Percentiles rank a stretch among this genome's conserved stretches.
These are phyloP conservation scores for Amanita exitialis DNA, from an alignment of 768 basidiomycete species.

Conservation along the genomic window DNA sequence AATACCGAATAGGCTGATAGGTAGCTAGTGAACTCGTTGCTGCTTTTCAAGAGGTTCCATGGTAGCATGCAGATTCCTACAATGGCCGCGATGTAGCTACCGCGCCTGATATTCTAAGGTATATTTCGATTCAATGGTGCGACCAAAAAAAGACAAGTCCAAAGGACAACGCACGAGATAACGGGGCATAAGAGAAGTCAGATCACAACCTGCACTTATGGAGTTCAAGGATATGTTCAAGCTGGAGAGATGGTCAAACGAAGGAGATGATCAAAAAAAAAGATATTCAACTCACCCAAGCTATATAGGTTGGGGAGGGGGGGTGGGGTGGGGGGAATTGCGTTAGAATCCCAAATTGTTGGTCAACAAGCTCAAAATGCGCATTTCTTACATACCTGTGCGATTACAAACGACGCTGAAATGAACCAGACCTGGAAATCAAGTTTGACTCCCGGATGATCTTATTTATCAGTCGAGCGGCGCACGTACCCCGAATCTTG, in stretches of 20 bases:
- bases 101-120: constrained; percentile 69
- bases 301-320: too few species aligned
- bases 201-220: constrained; percentile 73
- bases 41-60: constrained; percentile 67
- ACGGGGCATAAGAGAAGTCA: constrained; percentile 69
- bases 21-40: constrained; percentile 71
- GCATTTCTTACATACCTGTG: constrained; percentile 35
- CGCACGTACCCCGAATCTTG: constrained; percentile 48
- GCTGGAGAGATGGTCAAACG: constrained; percentile 20
- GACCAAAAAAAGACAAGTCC: not conserved
- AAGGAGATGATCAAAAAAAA: not conserved
- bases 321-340: too few species aligned
- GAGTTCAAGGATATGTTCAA: constrained; percentile 80
- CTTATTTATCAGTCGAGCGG: not conserved
- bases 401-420: constrained; percentile 62
- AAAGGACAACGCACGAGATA: constrained; percentile 44
- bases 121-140: too few species aligned
- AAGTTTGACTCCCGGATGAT: constrained; percentile 11
- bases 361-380: not conserved
- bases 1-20: constrained; percentile 78
- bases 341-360: too few species aligned
- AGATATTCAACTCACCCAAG: constrained; percentile 5
- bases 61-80: constrained; percentile 69
- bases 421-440: constrained; percentile 60
- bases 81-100: constrained; percentile 71